A percentile compares a stretch with the other conserved stretches of the same genome.
phyloP scores from a whole-genome alignment of 257 asterid species.

The Coffea eugenioides region DNA sequence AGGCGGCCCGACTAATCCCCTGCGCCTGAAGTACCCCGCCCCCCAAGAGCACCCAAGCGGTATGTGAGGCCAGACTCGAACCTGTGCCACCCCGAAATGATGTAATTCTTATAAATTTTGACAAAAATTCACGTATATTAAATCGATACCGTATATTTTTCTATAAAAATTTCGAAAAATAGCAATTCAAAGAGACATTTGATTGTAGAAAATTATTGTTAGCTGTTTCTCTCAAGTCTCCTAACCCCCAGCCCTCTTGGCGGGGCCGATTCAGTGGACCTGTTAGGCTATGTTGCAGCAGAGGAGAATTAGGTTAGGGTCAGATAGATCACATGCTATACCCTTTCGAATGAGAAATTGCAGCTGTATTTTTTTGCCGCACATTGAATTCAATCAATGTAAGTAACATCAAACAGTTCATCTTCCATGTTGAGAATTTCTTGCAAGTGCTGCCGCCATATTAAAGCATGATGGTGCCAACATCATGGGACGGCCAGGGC shows the following conservation, averaged over 20 bases:
- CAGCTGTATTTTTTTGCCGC: constrained; percentile 21
- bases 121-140: too few relatives aligned
- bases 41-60: too few relatives aligned
- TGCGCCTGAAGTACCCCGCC: too few relatives aligned
- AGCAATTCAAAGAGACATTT: too few relatives aligned
- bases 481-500: constrained; percentile 10
- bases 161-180: too few relatives aligned
- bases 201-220: background rate
- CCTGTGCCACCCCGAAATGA: too few relatives aligned
- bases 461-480: constrained; percentile 9
- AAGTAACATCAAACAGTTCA: background rate
- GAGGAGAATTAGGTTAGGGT: background rate
- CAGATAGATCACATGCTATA: constrained; percentile 19
- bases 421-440: constrained; percentile 6
- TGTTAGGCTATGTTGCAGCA: background rate
- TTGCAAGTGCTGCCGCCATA: background rate
- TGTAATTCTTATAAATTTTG: too few relatives aligned
- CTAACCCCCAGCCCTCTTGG: background rate
- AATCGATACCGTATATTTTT: too few relatives aligned
- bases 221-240: background rate
- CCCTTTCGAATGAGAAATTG: constrained; percentile 17
- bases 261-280: background rate
- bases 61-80: too few relatives aligned
- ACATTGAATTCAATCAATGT: background rate
- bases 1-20: too few relatives aligned